Evolutionary conservation across 2,329 filamentous ascomycete species (phyloP), one percentile per base, ranked within the genome.

Genomic region (Colletotrichum somersetense): DNA sequence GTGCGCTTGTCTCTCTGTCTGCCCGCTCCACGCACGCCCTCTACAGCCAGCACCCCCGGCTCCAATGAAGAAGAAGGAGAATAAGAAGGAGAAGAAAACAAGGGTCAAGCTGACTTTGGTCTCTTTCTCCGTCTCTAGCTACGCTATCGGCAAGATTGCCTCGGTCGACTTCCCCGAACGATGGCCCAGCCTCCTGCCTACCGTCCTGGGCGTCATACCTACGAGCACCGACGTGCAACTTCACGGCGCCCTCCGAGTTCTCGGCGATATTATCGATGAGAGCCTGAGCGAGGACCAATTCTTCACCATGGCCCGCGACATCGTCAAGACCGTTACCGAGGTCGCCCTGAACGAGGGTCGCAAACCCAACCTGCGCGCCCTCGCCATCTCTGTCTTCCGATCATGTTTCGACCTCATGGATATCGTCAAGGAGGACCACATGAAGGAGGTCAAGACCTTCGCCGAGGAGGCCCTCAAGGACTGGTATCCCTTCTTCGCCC

Each of bases 221-320:
- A 89, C 86, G 65, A 94, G 93, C 73, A 91, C 87, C 74, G 94
- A 97, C 77, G 85, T 87, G 58, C 95, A 97, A 79, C 85, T 98
- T 62, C 95, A 98, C 80, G 96, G 96, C 64, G 93, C 96, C 11
- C 86, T 99, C 73, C 93, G 93, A 80, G 95, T 98, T 33, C 89
- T 99, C 56, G 88, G 90, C 75, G 96, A 98, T 81, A 87, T 99
- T 57, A 93, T 99, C 35, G 95, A 98, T 74, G 96, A 97, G 78
- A 95, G 94, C 75, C 89, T 99, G 81, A 97, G 92, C 78, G 96
- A 98, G 80, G 93, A 95, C 73, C 95, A 98, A 77, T 99, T 99
- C 86, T 98, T 98, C 81, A 89, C 89, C 71, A 93, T 97, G 77
- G 96, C 96, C 11, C 87, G 91, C 48, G 92, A 97, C 77, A 92